A percentile compares a stretch with the other conserved stretches of the same genome.
Evolutionary conservation across 176 grass and related monocot genomes (phyloP).

Genomic region (barley (Hordeum vulgare)): MorexV3_pseudomolecules_assembly NC_058522.1:521469185-521469684

Average conservation of each 20-base stretch:
- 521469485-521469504: conserved; percentile 2
- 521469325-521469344: neutral
- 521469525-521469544: neutral
- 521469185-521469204: neutral
- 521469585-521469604: neutral
- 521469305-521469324: conserved; percentile 11
- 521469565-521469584: neutral
- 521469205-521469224: conserved; percentile 19
- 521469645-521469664: conserved; percentile 92
- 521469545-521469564: neutral
- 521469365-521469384: conserved; percentile 20
- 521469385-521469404: conserved; percentile 16
- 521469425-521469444: conserved; percentile 8
- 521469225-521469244: conserved; percentile 2
- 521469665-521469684: conserved; percentile 90
- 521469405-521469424: conserved; percentile 25
- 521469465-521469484: neutral
- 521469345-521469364: conserved; percentile 32
- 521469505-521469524: neutral
- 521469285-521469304: conserved; percentile 39
- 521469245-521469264: conserved; percentile 15
- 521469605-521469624: conserved; percentile 43
- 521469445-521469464: conserved; percentile 6
- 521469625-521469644: conserved; percentile 91
- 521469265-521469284: conserved; percentile 2